Evolutionary conservation across 768 basidiomycete genomes (phyloP).

Genomic region (Cystofilobasidium bisporidii): DNA sequence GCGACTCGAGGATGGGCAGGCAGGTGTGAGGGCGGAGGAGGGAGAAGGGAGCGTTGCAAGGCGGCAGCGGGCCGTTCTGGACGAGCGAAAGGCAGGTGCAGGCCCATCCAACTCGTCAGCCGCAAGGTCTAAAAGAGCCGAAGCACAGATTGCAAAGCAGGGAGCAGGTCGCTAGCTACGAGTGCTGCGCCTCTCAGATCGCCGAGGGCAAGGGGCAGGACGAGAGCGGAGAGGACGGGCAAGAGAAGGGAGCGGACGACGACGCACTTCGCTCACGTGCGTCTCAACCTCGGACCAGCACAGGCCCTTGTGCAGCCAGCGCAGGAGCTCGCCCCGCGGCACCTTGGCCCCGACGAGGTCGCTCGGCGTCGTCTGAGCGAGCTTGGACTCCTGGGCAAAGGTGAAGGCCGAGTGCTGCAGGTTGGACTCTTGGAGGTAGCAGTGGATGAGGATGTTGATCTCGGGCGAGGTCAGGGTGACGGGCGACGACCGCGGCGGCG

Average conservation of each 20-base stretch:
- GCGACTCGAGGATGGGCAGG: conserved; percentile 8
- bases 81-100: neutral
- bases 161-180: too few species aligned
- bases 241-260: too few species aligned
- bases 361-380: conserved; percentile 14
- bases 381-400: conserved; percentile 21
- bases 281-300: conserved; percentile 25
- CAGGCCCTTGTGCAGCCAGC: conserved; percentile 26
- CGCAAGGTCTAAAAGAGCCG: neutral
- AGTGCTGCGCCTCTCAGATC: too few species aligned
- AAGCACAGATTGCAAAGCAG: neutral
- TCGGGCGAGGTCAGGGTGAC: conserved; percentile 19
- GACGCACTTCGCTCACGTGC: conserved; percentile 21
- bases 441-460: conserved; percentile 24
- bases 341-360: conserved; percentile 14
- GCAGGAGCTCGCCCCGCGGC: conserved; percentile 16
- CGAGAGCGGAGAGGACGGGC: too few species aligned
- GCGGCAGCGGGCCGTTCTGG: conserved; percentile 17
- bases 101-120: neutral
- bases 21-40: conserved; percentile 23
- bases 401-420: conserved; percentile 29
- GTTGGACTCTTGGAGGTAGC: conserved; percentile 25
- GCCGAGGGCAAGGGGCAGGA: too few species aligned
- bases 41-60: conserved; percentile 23
- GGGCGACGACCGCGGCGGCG: conserved; percentile 11